These are phyloP conservation scores for Alternaria ethzedia DNA, from an alignment of 2,329 filamentous ascomycete genomes.

Conservation along the genomic window DNA sequence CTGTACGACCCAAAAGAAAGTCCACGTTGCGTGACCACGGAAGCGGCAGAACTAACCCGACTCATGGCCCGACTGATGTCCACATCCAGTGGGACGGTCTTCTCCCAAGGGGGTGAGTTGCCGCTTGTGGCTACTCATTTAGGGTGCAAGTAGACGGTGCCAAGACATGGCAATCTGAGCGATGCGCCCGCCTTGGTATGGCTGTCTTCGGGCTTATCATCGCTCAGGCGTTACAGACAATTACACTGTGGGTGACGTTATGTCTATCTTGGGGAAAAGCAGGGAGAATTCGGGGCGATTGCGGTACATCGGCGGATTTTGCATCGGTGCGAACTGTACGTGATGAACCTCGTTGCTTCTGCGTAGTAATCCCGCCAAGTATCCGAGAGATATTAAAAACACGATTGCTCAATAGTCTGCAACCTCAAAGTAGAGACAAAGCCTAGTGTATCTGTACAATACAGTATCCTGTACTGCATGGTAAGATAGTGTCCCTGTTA, in stretches of 20 bases:
- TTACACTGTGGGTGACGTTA: not conserved
- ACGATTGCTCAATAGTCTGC: not conserved
- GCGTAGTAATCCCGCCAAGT: not conserved
- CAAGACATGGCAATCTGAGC: not conserved
- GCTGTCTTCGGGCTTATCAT: not conserved
- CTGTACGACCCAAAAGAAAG: not conserved
- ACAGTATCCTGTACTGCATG: not conserved
- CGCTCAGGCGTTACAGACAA: not conserved
- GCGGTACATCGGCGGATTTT: not conserved
- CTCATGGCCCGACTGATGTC: not conserved
- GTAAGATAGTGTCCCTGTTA: fast-evolving
- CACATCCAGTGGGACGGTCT: not conserved
- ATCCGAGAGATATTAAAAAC: not conserved
- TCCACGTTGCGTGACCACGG: not conserved
- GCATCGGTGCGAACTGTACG: not conserved
- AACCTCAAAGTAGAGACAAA: not conserved
- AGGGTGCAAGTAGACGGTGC: not conserved
- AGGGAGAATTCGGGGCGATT: not conserved
- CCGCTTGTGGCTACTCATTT: not conserved
- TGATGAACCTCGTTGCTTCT: not conserved
- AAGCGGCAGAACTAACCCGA: not conserved
- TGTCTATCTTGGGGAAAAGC: not conserved
- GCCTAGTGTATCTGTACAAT: not conserved
- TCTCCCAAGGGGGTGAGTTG: not conserved
- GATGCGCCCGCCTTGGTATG: not conserved